Conservation (phyloP, 2,329 filamentous ascomycete genomes). For the Aspergillus flavus region DNA sequence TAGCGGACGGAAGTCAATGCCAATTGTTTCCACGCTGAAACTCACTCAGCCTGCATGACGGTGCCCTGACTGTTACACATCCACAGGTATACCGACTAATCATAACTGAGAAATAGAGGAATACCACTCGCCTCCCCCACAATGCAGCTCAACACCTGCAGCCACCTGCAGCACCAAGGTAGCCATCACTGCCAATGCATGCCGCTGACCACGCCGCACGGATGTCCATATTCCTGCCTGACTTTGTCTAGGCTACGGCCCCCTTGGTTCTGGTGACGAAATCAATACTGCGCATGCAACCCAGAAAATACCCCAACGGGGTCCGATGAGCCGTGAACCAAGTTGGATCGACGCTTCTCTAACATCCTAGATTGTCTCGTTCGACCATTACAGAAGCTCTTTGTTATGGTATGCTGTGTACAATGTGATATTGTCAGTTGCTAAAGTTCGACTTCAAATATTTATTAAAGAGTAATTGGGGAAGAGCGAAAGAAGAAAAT, state of each 20-base stretch:
- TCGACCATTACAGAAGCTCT: not conserved
- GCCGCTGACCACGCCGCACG: not conserved
- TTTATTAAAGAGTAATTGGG: not conserved
- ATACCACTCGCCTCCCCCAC: not conserved
- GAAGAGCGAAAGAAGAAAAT: not conserved
- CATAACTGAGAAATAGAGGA: not conserved
- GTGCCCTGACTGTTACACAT: not conserved
- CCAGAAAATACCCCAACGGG: not conserved
- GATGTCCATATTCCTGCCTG: not conserved
- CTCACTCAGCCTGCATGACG: not conserved
- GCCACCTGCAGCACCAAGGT: not conserved
- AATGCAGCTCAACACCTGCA: constrained; percentile 1
- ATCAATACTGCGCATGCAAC: not conserved
- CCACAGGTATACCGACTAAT: not conserved
- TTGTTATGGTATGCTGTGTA: not conserved
- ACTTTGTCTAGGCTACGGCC: not conserved
- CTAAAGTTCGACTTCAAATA: not conserved
- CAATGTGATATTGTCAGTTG: not conserved
- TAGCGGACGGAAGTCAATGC: not conserved
- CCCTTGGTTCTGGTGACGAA: not conserved
- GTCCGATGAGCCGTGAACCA: not conserved
- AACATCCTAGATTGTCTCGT: not conserved
- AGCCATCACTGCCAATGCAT: constrained; percentile 1
- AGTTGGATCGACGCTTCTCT: not conserved
- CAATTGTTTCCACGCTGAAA: not conserved